Conservation (phyloP, 163 green algal species). For the Coccomyxa subellipsoidea region DNA sequence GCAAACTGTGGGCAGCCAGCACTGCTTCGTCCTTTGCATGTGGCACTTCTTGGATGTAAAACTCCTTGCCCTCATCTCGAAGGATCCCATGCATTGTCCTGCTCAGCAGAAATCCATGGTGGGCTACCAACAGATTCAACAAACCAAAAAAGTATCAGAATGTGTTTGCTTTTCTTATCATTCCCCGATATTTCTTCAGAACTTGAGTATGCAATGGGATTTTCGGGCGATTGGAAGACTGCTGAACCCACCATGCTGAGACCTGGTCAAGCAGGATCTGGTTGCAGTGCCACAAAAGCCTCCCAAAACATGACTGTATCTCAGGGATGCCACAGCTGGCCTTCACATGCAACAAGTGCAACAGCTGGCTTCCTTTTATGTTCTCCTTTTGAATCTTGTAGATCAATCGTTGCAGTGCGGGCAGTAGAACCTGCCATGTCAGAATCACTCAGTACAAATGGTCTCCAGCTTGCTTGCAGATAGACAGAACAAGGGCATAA, state of each 20-base stretch:
- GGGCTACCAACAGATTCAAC: too few species aligned
- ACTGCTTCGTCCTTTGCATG: not conserved
- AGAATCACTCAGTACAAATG: too few species aligned
- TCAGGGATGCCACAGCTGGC: constrained; percentile 55
- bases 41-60: constrained; percentile 63
- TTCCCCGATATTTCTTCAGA: too few species aligned
- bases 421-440: constrained; percentile 58
- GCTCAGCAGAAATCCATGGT: too few species aligned
- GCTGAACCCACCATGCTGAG: constrained; percentile 66
- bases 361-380: constrained; percentile 44
- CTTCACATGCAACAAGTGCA: constrained; percentile 46
- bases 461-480: not conserved
- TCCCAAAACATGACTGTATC: constrained; percentile 57
- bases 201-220: too few species aligned
- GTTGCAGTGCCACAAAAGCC: constrained; percentile 83
- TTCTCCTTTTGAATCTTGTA: constrained; percentile 33
- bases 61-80: constrained; percentile 63
- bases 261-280: constrained; percentile 83
- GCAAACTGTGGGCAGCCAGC: not conserved
- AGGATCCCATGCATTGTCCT: constrained; percentile 85
- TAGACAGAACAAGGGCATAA: not conserved
- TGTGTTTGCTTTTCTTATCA: too few species aligned
- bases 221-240: too few species aligned
- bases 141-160: too few species aligned
- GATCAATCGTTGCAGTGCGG: constrained; percentile 57